Evolutionary conservation across 2,329 filamentous ascomycete genomes (phyloP).

Genomic region (Xylariaceae sp.): DNA sequence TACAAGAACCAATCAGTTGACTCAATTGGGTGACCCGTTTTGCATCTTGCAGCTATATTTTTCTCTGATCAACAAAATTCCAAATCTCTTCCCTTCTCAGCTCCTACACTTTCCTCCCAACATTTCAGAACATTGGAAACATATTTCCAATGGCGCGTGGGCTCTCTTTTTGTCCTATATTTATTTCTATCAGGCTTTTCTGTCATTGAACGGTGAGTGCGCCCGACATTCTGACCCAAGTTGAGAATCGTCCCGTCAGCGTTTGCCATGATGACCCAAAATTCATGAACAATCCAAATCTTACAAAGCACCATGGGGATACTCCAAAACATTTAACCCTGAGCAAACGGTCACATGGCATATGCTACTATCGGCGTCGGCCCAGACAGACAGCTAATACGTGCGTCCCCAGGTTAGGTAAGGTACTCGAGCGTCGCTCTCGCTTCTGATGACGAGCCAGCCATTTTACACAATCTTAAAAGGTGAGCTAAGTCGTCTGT

Average conservation of each 20-base stretch:
- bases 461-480: no score
- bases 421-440: no score
- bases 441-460: no score
- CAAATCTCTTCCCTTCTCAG: conserved; percentile 1
- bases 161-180: no score
- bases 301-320: conserved; percentile 55
- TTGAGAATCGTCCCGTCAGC: conserved; percentile 2
- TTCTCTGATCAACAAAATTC: conserved; percentile 11
- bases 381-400: not conserved
- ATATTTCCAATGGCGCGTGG: no score
- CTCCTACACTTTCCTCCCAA: conserved; percentile 9
- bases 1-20: not conserved
- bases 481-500: conserved; percentile 8
- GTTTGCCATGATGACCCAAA: conserved; percentile 39
- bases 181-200: conserved; percentile 5
- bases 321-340: conserved; percentile 46
- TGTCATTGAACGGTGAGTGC: conserved; percentile 1
- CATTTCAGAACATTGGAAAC: not conserved
- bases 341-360: conserved; percentile 37
- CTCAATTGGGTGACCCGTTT: conserved; percentile 3
- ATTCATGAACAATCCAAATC: conserved; percentile 57
- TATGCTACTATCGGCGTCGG: not conserved
- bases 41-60: conserved; percentile 6
- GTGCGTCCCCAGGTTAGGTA: no score
- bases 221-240: not conserved